phyloP scores from a whole-genome alignment of 2,329 filamentous ascomycete species.

The Exserohilum rostratum region DNA sequence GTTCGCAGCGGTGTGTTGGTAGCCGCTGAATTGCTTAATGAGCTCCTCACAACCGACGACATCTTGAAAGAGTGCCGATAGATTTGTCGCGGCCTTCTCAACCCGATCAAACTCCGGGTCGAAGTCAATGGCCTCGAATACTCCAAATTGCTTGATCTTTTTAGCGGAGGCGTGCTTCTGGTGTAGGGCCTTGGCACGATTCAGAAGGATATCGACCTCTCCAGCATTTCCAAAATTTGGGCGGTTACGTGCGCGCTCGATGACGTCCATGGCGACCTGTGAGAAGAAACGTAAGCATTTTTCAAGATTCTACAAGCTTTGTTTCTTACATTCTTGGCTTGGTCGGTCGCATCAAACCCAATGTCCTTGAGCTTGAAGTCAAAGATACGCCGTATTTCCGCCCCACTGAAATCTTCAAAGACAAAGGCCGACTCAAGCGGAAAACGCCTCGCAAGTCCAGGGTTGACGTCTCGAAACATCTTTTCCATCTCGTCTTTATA shows the following conservation, averaged over 20 bases:
- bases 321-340: conserved; percentile 51
- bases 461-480: conserved; percentile 78
- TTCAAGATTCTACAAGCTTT: too few species aligned
- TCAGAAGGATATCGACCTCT: conserved; percentile 73
- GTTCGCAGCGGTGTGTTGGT: conserved; percentile 59
- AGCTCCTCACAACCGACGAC: conserved; percentile 64
- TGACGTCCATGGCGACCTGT: conserved; percentile 60
- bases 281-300: neutral
- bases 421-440: conserved; percentile 66
- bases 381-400: conserved; percentile 65
- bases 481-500: conserved; percentile 72
- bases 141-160: conserved; percentile 31
- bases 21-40: conserved; percentile 60
- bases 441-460: conserved; percentile 71
- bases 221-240: conserved; percentile 75
- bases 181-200: conserved; percentile 60
- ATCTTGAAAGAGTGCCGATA: conserved; percentile 62
- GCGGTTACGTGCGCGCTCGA: conserved; percentile 65
- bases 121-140: conserved; percentile 59
- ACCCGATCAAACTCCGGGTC: conserved; percentile 65
- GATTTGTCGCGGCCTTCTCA: conserved; percentile 51
- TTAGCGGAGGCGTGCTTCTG: conserved; percentile 52
- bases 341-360: conserved; percentile 59
- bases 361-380: conserved; percentile 66
- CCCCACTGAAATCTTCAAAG: conserved; percentile 71